Evolutionary conservation across 2,329 filamentous ascomycete genomes (phyloP).

Genomic region (Sporothrix euskadiensis): DNA sequence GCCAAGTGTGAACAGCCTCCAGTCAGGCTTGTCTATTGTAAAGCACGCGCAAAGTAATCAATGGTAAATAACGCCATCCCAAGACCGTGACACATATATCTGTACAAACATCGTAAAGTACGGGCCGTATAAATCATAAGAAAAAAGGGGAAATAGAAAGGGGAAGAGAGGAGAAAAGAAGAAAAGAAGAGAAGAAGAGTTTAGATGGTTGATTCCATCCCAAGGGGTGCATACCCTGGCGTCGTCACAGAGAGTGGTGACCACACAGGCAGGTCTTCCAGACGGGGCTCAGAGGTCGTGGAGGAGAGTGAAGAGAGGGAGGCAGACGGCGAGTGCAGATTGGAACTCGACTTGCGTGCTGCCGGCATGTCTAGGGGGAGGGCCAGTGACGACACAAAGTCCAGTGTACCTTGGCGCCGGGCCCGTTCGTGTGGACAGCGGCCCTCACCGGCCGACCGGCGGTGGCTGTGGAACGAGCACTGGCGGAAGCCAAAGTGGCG

Average conservation of each 20-base stretch:
- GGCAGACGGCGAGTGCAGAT: not conserved
- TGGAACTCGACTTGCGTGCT: not conserved
- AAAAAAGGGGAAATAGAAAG: conserved; percentile 36
- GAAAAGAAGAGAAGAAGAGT: not conserved
- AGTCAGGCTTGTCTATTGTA: conserved; percentile 9
- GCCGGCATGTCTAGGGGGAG: not conserved
- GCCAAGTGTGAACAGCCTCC: conserved; percentile 10
- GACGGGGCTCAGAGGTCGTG: conserved; percentile 22
- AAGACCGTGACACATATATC: conserved; percentile 9
- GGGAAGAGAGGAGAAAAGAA: conserved; percentile 34
- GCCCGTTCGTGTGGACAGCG: conserved; percentile 50
- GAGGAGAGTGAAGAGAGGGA: not conserved
- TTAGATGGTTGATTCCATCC: conserved; percentile 31
- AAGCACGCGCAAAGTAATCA: not conserved
- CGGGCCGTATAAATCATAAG: conserved; percentile 13
- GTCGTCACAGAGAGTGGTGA: conserved; percentile 26
- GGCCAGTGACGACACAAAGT: conserved; percentile 1
- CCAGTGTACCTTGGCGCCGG: not conserved
- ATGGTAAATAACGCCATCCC: not conserved
- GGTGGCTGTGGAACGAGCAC: conserved; percentile 62
- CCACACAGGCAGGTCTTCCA: conserved; percentile 27
- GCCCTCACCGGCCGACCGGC: conserved; percentile 55
- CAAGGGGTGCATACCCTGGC: conserved; percentile 26
- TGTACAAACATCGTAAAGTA: not conserved
- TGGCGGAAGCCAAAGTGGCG: conserved; percentile 61